Conservation (phyloP, 257 asterid genomes). For the Solanum chiquidenum region DNA sequence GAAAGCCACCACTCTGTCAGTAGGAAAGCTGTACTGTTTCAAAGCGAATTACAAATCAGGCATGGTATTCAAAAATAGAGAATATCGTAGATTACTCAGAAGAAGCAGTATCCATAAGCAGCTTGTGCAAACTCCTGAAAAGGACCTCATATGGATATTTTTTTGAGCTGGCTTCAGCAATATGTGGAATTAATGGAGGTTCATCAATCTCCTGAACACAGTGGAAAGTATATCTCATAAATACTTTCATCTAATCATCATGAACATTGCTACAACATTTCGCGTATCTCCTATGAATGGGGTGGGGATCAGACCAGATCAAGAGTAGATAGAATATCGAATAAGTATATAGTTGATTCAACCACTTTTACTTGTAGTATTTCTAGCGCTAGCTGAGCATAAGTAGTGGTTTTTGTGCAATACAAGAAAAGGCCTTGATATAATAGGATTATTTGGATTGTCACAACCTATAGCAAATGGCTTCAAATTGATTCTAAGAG, state of each 20-base stretch:
- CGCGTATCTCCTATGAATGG: neutral
- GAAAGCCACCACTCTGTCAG: neutral
- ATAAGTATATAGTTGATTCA: neutral
- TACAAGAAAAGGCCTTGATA: neutral
- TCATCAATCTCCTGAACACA: conserved; percentile 86
- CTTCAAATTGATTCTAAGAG: neutral
- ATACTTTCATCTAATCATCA: neutral
- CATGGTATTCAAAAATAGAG: neutral
- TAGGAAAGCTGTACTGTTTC: neutral
- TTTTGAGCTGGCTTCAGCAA: conserved; percentile 96
- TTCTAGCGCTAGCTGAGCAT: neutral
- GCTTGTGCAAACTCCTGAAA: conserved; percentile 98
- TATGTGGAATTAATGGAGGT: conserved; percentile 96
- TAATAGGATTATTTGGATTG: neutral
- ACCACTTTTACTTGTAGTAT: neutral
- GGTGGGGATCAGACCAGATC: neutral
- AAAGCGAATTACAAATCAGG: neutral
- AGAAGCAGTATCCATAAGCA: conserved; percentile 98
- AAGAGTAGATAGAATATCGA: neutral
- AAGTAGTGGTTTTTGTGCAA: neutral
- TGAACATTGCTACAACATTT: neutral
- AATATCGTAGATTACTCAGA: conserved; percentile 54
- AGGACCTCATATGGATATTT: conserved; percentile 98
- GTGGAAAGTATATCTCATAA: neutral
- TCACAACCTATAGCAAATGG: neutral